Conservation (phyloP, 2,329 filamentous ascomycete genomes). For the Cladosporium sp. region DNA sequence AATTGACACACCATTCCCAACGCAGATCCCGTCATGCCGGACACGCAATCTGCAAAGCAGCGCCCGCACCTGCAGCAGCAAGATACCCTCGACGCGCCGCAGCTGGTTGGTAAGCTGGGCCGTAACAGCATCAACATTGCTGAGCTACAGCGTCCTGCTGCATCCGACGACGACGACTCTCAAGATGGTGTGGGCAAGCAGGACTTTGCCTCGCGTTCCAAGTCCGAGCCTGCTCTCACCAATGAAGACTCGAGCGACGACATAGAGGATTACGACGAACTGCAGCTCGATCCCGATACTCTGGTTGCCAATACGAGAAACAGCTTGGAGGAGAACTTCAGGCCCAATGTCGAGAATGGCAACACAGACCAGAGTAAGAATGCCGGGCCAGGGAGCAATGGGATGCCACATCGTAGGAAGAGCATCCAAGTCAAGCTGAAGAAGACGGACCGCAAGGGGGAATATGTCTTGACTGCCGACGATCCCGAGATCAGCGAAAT, state of each 20-base stretch:
- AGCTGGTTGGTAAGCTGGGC: slow-evolving; percentile 15
- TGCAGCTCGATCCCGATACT: slow-evolving; percentile 34
- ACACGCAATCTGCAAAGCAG: slow-evolving; percentile 6
- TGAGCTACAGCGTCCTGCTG: background rate
- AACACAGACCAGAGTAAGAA: slow-evolving; percentile 3
- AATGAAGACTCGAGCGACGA: slow-evolving; percentile 27
- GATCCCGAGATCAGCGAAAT: slow-evolving; percentile 47
- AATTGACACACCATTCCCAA: no score
- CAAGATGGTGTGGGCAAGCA: slow-evolving; percentile 2
- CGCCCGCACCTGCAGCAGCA: slow-evolving; percentile 17
- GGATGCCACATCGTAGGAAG: slow-evolving; percentile 25
- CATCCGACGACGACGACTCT: slow-evolving; percentile 35
- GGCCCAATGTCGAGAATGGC: slow-evolving; percentile 11
- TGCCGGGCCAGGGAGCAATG: slow-evolving; percentile 8
- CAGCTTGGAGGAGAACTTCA: slow-evolving; percentile 22
- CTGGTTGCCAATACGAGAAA: slow-evolving; percentile 32
- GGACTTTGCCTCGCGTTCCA: slow-evolving; percentile 10
- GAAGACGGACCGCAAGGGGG: slow-evolving; percentile 41
- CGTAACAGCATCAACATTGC: slow-evolving; percentile 11
- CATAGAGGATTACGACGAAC: slow-evolving; percentile 39
- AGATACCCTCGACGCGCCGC: slow-evolving; percentile 21
- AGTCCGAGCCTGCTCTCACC: slow-evolving; percentile 4
- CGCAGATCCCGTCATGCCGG: background rate
- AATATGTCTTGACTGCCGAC: slow-evolving; percentile 46
- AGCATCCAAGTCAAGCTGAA: slow-evolving; percentile 46